Base-by-base conservation (phyloP, 805 yeast species). In the Saccharomycopsis vini region DNA sequence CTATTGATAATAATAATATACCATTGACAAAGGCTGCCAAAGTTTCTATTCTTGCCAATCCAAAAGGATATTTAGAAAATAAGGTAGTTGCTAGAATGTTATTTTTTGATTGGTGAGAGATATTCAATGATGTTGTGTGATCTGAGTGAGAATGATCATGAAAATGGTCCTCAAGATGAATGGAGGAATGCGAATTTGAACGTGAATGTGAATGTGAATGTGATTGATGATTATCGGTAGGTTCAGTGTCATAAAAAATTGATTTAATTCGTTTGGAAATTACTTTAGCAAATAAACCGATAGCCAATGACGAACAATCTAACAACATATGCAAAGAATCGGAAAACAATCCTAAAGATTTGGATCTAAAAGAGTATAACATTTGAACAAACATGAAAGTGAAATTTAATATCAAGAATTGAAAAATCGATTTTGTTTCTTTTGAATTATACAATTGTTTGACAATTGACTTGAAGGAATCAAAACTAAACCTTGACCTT, bases 1-100 rank as follows among this genome's bases (percentile, higher is more conserved):
- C 89, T 37, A 92, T 90, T 2, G 95, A 96, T 20, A 94, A 62
- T 35, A 92, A 67, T 40, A 92, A 62, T 5, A 94, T 81, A 3
- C 95, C 98, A 60, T 92, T 92, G 3, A 97, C 84, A 56, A 92
- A 92, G 0, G 98, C 98, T 0, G 97, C 92, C 44, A 92, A 68
- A 2, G 94, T 88, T 59, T 89, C 97, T 39, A 92, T 77, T 60
- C 88, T 77, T 5, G 78, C 71, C 40, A 90, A 66, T 0, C 95
- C 96, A 65, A 86, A 87, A 1, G 97, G 97, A 57, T 74, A 90
- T 42, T 73, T 71, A n/a, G 79, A 71, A 46, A 74, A 74, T 4
- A 84, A 72, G 2, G 79, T 39, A 4, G 37, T 6, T 4, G 44
- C 21, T 3, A 40, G 4, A 16, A 16, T 18, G 18, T 41, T 33